Conservation (phyloP, 257 asterid species). For the Przewalskia tangutica region DNA sequence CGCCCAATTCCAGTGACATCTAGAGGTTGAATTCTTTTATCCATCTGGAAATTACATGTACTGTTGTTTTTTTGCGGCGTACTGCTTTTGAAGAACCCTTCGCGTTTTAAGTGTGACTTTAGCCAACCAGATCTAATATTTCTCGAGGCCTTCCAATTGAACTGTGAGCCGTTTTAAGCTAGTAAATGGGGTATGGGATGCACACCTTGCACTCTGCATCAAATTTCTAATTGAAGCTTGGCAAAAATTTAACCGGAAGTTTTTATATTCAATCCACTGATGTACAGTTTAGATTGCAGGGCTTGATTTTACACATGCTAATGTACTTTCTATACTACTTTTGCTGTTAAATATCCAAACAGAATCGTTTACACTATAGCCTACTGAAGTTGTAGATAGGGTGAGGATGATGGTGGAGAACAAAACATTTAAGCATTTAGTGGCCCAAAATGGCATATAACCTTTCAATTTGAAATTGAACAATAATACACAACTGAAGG, state of each 20-base stretch:
- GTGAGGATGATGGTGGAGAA: not conserved
- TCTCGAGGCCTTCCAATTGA: not conserved
- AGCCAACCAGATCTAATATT: not conserved
- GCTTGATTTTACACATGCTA: not conserved
- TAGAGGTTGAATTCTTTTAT: conserved; percentile 47
- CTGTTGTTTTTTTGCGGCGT: not conserved
- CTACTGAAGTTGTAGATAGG: not conserved
- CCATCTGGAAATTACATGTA: not conserved
- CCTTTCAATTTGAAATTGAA: not conserved
- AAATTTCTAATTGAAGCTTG: not conserved
- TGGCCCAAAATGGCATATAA: not conserved
- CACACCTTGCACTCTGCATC: not conserved
- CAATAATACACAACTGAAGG: not conserved
- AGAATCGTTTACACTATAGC: not conserved
- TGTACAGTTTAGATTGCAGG: not conserved
- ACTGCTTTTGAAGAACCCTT: not conserved
- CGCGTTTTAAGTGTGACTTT: not conserved
- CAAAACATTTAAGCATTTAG: not conserved
- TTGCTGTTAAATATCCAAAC: not conserved
- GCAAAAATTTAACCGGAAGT: not conserved
- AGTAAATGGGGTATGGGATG: not conserved
- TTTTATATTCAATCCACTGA: not conserved
- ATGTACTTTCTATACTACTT: not conserved
- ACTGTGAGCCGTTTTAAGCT: not conserved
- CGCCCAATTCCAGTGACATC: conserved; percentile 58